A percentile compares a stretch with the other conserved stretches of the same genome.
phyloP scores from a whole-genome alignment of 345 rosid genomes.

The Boechera stricta region DNA sequence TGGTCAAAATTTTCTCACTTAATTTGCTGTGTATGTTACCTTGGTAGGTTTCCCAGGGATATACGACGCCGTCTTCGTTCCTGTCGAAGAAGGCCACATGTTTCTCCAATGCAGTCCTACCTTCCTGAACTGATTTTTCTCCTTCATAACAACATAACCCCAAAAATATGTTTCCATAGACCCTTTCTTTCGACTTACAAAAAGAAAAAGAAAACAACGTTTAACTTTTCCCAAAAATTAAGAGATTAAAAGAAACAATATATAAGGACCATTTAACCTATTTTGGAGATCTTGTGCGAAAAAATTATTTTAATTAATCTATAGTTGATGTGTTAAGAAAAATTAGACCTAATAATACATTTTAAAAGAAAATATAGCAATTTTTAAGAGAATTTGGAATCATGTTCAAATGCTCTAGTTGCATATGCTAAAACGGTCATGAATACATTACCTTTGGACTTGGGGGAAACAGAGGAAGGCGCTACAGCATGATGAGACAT shows the following conservation, averaged over 20 bases:
- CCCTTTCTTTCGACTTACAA: neutral
- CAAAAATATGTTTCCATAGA: neutral
- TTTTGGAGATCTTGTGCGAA: neutral
- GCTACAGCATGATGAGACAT: slow-evolving; percentile 17
- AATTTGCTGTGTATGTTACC: slow-evolving; percentile 24
- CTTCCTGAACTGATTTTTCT: neutral
- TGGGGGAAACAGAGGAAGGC: neutral
- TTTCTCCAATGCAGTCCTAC: slow-evolving; percentile 36
- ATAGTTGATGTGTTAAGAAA: neutral
- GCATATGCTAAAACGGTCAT: neutral
- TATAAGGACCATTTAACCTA: neutral
- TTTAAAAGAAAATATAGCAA: too few relatives aligned
- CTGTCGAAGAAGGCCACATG: slow-evolving; percentile 48
- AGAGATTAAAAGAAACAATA: neutral
- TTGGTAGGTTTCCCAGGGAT: slow-evolving; percentile 48
- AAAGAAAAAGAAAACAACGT: neutral
- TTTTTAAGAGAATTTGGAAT: neutral
- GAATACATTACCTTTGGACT: neutral
- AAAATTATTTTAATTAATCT: too few relatives aligned
- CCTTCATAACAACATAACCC: slow-evolving; percentile 8
- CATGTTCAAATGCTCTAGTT: neutral
- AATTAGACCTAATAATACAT: too few relatives aligned
- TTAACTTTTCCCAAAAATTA: neutral
- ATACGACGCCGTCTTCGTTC: slow-evolving; percentile 42
- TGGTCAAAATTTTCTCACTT: neutral